phyloP scores from a whole-genome alignment of 805 yeast species.

The Metschnikowia santaceciliae region DNA sequence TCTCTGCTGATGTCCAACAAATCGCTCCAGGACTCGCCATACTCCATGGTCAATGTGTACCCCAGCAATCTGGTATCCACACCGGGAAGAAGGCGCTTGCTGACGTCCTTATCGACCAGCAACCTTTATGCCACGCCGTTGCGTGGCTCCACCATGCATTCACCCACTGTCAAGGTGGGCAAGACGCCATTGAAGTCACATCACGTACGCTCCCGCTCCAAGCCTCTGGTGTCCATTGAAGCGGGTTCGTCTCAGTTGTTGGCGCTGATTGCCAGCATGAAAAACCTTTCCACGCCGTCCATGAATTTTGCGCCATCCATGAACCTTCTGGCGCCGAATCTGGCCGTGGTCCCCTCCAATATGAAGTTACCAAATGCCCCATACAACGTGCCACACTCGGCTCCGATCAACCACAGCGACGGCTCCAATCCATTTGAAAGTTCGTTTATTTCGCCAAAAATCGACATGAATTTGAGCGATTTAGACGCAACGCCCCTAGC shows the following conservation, averaged over 20 bases:
- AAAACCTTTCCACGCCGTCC: conserved; percentile 2
- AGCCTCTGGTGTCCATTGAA: conserved; percentile 14
- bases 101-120: conserved; percentile 31
- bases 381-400: not conserved
- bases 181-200: conserved; percentile 31
- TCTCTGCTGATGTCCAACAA: conserved; percentile 34
- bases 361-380: not conserved
- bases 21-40: conserved; percentile 31
- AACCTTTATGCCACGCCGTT: conserved; percentile 33
- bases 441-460: conserved; percentile 10
- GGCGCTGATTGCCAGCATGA: conserved; percentile 17
- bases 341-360: not conserved
- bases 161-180: conserved; percentile 24
- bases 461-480: conserved; percentile 9
- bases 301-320: not conserved
- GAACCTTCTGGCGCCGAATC: not conserved
- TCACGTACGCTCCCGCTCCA: conserved; percentile 12
- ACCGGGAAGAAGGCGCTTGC: conserved; percentile 35
- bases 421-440: conserved; percentile 14
- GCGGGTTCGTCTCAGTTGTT: conserved; percentile 14
- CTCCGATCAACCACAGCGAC: not conserved
- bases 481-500: conserved; percentile 16
- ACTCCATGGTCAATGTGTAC: conserved; percentile 16
- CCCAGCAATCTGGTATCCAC: conserved; percentile 22
- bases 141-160: conserved; percentile 16